These are phyloP conservation scores for Leucaena leucocephala DNA, from an alignment of 306 rosid genomes.

Conservation along the genomic window DNA sequence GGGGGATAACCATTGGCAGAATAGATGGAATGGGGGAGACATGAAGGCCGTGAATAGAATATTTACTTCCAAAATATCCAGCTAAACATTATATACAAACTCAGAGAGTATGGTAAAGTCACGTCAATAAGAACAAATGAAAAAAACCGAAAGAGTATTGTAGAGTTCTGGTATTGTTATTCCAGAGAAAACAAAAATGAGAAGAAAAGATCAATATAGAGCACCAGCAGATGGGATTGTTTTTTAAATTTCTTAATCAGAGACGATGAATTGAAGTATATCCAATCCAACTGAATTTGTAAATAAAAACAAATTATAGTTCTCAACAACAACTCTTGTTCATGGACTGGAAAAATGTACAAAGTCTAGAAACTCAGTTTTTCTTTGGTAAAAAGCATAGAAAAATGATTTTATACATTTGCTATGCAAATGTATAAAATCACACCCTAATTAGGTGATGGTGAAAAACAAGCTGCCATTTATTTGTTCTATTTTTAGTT, in stretches of 20 bases:
- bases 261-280: neutral
- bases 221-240: neutral
- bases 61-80: neutral
- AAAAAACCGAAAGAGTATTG: neutral
- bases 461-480: no score
- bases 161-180: no score
- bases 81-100: neutral
- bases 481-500: no score
- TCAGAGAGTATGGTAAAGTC: neutral
- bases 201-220: neutral
- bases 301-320: no score
- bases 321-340: neutral
- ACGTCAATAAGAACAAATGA: neutral
- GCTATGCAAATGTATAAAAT: no score
- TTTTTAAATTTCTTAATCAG: neutral
- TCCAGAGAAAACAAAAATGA: neutral
- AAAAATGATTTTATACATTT: no score
- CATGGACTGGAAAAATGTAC: neutral
- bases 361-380: no score
- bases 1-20: neutral
- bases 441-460: no score
- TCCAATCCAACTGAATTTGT: neutral
- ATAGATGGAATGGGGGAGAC: neutral
- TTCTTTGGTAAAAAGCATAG: no score
- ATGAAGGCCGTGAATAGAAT: neutral